A percentile compares a stretch with the other conserved stretches of the same genome.
Evolutionary conservation across 768 basidiomycete genomes (phyloP).

Genomic region (Leccinum incarnatum): DNA sequence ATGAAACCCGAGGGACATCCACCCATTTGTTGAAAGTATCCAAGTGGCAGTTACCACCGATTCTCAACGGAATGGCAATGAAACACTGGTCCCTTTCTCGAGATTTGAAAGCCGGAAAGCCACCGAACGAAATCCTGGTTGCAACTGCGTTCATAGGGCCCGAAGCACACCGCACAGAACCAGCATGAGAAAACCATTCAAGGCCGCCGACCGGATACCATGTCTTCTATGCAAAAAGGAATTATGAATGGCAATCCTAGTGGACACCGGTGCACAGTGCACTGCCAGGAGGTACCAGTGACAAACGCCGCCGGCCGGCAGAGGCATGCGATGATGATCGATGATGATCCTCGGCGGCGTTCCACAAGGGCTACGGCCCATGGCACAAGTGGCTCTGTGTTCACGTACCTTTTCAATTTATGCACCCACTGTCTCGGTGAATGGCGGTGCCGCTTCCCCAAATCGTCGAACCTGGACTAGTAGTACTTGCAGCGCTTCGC

Average conservation of each 20-base stretch:
- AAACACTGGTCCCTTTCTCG: neutral
- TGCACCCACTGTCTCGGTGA: too few species aligned
- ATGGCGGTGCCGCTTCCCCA: too few species aligned
- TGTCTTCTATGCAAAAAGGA: neutral
- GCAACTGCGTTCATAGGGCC: neutral
- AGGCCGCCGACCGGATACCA: neutral
- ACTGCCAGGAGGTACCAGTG: neutral
- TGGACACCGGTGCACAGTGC: neutral
- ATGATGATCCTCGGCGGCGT: neutral
- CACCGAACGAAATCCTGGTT: neutral
- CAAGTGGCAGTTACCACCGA: neutral
- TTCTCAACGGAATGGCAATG: neutral
- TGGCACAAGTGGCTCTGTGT: neutral
- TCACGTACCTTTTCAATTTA: neutral
- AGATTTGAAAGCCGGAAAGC: neutral
- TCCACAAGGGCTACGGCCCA: too few species aligned
- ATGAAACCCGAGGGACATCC: conserved; percentile 6
- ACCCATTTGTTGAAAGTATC: neutral
- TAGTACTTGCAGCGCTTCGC: too few species aligned
- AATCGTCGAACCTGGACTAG: too few species aligned
- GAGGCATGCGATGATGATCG: too few species aligned
- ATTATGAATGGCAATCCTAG: neutral
- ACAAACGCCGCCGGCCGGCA: neutral
- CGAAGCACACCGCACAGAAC: neutral
- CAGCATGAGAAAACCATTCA: neutral